Percentiles rank a stretch among this genome's conserved stretches.
These are phyloP conservation scores for Penicillium sp. DNA, from an alignment of 2,329 filamentous ascomycete genomes.

Conservation along the genomic window DNA sequence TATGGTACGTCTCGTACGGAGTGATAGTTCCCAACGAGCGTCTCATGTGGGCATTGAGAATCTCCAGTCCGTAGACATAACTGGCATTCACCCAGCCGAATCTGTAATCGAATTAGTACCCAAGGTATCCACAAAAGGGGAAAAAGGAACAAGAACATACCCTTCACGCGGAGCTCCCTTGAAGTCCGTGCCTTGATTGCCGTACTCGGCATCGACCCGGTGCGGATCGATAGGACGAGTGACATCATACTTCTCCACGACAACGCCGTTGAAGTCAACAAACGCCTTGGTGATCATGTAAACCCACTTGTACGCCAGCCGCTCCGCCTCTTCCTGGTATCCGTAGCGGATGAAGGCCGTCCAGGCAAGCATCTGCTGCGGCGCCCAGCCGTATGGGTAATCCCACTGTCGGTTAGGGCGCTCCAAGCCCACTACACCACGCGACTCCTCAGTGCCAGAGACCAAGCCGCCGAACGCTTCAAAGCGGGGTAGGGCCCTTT, in stretches of 20 bases:
- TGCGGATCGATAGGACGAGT: conserved; percentile 87
- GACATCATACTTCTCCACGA: conserved; percentile 98
- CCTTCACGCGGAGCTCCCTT: conserved; percentile 95
- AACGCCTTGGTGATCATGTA: conserved; percentile 99
- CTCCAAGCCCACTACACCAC: conserved; percentile 74
- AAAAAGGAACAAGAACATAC: conserved; percentile 56
- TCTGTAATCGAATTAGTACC: conserved; percentile 49
- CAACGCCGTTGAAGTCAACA: conserved; percentile 96
- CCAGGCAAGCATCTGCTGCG: conserved; percentile 98
- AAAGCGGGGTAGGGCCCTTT: conserved; percentile 78
- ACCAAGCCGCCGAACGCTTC: conserved; percentile 85
- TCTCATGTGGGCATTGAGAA: conserved; percentile 84
- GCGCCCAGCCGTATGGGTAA: conserved; percentile 96
- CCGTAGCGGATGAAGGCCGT: conserved; percentile 88
- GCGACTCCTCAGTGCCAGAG: conserved; percentile 85
- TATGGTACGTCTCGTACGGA: conserved; percentile 77
- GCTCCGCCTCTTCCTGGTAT: conserved; percentile 84
- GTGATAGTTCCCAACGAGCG: conserved; percentile 86
- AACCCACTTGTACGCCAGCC: conserved; percentile 91
- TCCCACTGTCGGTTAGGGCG: conserved; percentile 97
- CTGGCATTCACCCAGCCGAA: conserved; percentile 99
- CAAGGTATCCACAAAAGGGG: neutral
- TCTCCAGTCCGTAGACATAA: conserved; percentile 88
- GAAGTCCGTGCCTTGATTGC: conserved; percentile 93
- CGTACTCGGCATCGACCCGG: conserved; percentile 93